A percentile compares a stretch with the other conserved stretches of the same genome.
phyloP scores from a whole-genome alignment of 2,329 filamentous ascomycete species.

The Fusarium secorum region DNA sequence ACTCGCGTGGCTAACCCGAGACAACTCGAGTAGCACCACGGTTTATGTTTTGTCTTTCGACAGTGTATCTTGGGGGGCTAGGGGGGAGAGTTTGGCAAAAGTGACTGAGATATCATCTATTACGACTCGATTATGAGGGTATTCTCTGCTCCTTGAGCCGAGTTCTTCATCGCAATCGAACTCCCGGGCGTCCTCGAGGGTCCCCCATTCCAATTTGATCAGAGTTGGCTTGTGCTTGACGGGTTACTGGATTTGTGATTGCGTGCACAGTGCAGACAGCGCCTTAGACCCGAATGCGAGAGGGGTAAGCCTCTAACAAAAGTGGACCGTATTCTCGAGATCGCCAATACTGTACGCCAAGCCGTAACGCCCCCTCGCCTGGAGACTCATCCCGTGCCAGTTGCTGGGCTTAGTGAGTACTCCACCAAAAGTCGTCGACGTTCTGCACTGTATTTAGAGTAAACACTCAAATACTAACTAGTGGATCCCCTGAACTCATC shows the following conservation, averaged over 20 bases:
- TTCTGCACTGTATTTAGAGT: slow-evolving; percentile 26
- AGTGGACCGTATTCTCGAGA: not conserved
- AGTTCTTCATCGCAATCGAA: not conserved
- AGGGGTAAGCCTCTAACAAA: not conserved
- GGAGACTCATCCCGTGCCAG: slow-evolving; percentile 1
- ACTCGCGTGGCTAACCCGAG: slow-evolving; percentile 36
- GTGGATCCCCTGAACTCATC: slow-evolving; percentile 25
- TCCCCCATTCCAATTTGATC: not conserved
- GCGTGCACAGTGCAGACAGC: slow-evolving; percentile 4
- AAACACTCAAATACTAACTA: slow-evolving; percentile 7
- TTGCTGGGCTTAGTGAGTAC: not conserved
- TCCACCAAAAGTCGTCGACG: not conserved
- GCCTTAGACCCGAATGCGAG: not conserved
- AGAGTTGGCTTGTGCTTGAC: slow-evolving; percentile 4
- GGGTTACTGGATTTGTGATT: not conserved
- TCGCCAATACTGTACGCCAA: slow-evolving; percentile 7
- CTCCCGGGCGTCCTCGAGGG: not conserved
- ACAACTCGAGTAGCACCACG: slow-evolving; percentile 5
- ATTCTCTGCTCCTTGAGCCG: not conserved
- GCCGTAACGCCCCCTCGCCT: not conserved
- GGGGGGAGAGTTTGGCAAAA: not conserved
- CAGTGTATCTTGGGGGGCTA: not conserved
- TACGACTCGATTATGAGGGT: not conserved
- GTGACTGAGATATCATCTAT: not conserved
- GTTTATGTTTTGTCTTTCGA: slow-evolving; percentile 4